Conservation (phyloP, 2,329 filamentous ascomycete species). For the Triangularia verruculosa region DNA sequence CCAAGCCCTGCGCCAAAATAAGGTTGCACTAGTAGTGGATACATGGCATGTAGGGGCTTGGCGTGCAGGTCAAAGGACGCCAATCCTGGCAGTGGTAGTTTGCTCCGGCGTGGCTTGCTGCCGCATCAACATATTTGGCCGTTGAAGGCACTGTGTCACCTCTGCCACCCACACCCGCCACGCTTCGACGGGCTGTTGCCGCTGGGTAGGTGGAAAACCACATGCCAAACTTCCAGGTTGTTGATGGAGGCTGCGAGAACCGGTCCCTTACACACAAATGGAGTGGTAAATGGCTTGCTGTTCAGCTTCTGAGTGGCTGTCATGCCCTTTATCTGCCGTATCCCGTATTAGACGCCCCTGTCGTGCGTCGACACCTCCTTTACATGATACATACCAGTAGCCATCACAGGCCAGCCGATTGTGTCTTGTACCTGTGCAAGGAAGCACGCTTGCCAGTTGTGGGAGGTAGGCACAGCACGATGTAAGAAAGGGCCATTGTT, state of each 20-base stretch:
- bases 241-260: background rate
- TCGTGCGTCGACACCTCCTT: background rate
- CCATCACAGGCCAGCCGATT: background rate
- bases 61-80: background rate
- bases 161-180: background rate
- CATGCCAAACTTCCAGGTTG: background rate
- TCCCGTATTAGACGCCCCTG: slow-evolving; percentile 4
- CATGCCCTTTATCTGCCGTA: background rate
- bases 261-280: no score
- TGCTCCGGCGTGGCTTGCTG: slow-evolving; percentile 1
- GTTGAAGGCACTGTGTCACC: background rate
- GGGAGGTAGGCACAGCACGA: background rate
- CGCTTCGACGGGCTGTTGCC: background rate
- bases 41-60: background rate
- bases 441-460: background rate
- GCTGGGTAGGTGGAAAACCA: background rate
- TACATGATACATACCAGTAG: background rate
- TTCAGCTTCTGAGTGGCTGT: background rate
- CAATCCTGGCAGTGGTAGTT: background rate
- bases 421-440: background rate
- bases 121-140: background rate
- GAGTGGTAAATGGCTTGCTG: background rate
- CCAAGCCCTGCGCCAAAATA: background rate
- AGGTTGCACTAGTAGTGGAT: background rate
- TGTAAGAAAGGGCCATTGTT: slow-evolving; percentile 3